Percentiles rank a stretch among this genome's conserved stretches.
These are phyloP conservation scores for Penicillium egyptiacum DNA, from an alignment of 495 filamentous ascomycete genomes.

Conservation along the genomic window DNA sequence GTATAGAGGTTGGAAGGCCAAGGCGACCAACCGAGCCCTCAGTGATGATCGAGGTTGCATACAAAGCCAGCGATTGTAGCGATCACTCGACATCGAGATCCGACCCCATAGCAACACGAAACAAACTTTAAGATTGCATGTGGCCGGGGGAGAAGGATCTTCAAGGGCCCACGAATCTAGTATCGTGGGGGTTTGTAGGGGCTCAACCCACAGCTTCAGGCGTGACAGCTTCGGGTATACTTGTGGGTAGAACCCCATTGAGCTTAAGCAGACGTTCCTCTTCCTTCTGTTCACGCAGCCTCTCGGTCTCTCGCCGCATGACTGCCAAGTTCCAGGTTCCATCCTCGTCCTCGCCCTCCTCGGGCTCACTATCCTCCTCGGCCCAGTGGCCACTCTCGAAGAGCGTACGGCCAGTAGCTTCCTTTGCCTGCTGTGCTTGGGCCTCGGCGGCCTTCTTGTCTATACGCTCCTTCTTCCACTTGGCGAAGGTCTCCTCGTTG, in stretches of 20 bases:
- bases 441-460: conserved; percentile 96
- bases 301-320: conserved; percentile 68
- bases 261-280: conserved; percentile 44
- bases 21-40: conserved; percentile 14
- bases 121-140: conserved; percentile 26
- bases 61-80: conserved; percentile 19
- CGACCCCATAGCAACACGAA: conserved; percentile 25
- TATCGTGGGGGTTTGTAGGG: conserved; percentile 22
- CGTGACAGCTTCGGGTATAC: conserved; percentile 9
- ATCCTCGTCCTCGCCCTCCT: conserved; percentile 57
- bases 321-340: conserved; percentile 77
- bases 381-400: conserved; percentile 97
- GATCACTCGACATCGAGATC: conserved; percentile 31
- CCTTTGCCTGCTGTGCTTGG: conserved; percentile 83
- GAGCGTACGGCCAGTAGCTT: conserved; percentile 88
- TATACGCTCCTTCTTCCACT: conserved; percentile 91
- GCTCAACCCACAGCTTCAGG: conserved; percentile 38
- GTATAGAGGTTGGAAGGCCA: conserved; percentile 11
- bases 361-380: conserved; percentile 62
- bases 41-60: conserved; percentile 20
- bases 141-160: conserved; percentile 25
- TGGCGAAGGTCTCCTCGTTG: conserved; percentile 84
- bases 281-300: conserved; percentile 48
- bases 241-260: conserved; percentile 27
- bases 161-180: conserved; percentile 34